phyloP scores from a whole-genome alignment of 805 yeast genomes.

The Pichia scutulata region DNA sequence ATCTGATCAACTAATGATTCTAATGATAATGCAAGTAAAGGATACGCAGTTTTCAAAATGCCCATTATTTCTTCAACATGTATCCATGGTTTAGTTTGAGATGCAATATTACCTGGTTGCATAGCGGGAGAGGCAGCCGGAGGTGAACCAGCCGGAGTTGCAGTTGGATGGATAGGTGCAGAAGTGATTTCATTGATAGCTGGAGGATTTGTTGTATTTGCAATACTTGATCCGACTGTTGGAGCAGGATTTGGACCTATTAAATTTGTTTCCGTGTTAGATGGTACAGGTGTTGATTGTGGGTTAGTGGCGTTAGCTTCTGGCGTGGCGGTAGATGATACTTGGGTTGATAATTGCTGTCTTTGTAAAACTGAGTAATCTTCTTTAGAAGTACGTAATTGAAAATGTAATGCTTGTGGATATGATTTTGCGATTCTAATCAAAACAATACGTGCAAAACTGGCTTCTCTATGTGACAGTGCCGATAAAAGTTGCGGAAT shows the following conservation, averaged over 20 bases:
- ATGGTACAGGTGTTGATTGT: not conserved
- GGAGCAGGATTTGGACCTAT: not conserved
- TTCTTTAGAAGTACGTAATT: slow-evolving; percentile 88
- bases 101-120: slow-evolving; percentile 11
- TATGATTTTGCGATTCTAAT: slow-evolving; percentile 91
- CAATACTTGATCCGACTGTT: not conserved
- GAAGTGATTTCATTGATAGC: not conserved
- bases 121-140: not conserved
- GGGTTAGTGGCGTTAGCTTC: slow-evolving; percentile 1
- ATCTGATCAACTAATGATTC: slow-evolving; percentile 96
- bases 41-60: slow-evolving; percentile 92
- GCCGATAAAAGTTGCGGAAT: slow-evolving; percentile 91
- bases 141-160: slow-evolving; percentile 1
- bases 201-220: slow-evolving; percentile 2
- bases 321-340: slow-evolving; percentile 2
- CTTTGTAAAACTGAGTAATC: slow-evolving; percentile 84
- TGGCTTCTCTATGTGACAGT: slow-evolving; percentile 85
- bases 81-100: slow-evolving; percentile 75
- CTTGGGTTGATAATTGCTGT: slow-evolving; percentile 31
- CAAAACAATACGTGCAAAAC: slow-evolving; percentile 77
- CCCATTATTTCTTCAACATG: slow-evolving; percentile 90
- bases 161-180: not conserved
- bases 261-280: not conserved
- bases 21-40: slow-evolving; percentile 81
- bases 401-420: slow-evolving; percentile 97